Evolutionary conservation across 2,329 filamentous ascomycete species (phyloP), one percentile per base, ranked within the genome.

Genomic region (Phaeosphaeria sp.): DNA sequence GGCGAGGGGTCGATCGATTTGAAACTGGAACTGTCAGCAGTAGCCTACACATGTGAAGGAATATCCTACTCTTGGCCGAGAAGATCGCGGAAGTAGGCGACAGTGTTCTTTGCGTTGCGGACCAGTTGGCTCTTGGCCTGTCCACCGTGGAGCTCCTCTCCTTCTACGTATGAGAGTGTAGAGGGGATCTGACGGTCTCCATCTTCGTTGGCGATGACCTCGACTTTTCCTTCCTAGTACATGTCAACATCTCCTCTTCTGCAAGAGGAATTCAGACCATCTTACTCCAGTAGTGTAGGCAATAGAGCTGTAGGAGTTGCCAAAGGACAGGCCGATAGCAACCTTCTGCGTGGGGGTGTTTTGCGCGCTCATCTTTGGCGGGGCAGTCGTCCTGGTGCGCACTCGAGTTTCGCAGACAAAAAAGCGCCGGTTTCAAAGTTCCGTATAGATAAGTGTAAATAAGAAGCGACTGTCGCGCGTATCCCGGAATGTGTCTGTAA

Each of bases 201-300:
- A 76, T 98, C 95, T 83, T 98, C 95, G 82, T 99, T 98, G 75
- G 95, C 95, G 81, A 99, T 98, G 64, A 99, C 94, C 78, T 97
- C 92, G 65, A 93, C 90, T 84, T 96, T 96, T 80, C 96, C 94
- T 74, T 98, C 94, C 84, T 86, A 55, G 18, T 25, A 27, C 4
- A 23, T 46, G 63, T 70, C 56, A 70, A 60, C 25, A 33, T 30
- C 41, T 27, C 27, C 20, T 9, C 27, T 7, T 30, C 9, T 6
- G 6, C 5, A 10, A 1, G 3, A 6, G 11, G 17, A 18, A 22
- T 3, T 13, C n/a, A 6, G 17, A 5, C 44, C 36, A 13, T 11
- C 83, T 64, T 79, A 87, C 85, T 62, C 80, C 79, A 62, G 89
- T 87, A 47, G 93, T 96, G 78, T 89, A 93, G 71, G 94, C 94